Evolutionary conservation across 495 filamentous ascomycete genomes (phyloP).

Genomic region (Staphylotrichum tortipilum): DNA sequence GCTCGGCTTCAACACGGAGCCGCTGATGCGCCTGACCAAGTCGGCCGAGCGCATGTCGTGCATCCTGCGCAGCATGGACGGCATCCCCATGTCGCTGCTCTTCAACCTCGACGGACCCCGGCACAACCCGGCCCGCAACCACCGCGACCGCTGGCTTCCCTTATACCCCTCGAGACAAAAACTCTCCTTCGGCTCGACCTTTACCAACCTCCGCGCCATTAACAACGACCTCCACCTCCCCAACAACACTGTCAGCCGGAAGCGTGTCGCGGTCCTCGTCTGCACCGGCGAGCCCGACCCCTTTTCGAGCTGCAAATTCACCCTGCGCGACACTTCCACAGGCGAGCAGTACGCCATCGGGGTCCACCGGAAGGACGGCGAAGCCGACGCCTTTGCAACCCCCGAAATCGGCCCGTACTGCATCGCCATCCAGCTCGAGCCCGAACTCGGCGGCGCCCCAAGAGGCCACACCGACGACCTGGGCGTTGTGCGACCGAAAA

Average conservation of each 20-base stretch:
- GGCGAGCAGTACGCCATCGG: slow-evolving; percentile 10
- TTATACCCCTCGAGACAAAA: slow-evolving; percentile 13
- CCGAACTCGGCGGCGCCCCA: neutral
- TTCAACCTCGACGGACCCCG: slow-evolving; percentile 13
- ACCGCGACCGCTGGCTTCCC: slow-evolving; percentile 18
- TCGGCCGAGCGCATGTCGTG: slow-evolving; percentile 15
- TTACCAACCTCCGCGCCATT: slow-evolving; percentile 10
- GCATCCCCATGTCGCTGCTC: slow-evolving; percentile 15
- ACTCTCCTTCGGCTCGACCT: slow-evolving; percentile 8
- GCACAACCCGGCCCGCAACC: slow-evolving; percentile 8
- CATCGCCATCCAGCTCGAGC: slow-evolving; percentile 13
- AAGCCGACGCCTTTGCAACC: slow-evolving; percentile 14
- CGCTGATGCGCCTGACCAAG: slow-evolving; percentile 9
- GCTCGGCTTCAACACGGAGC: slow-evolving; percentile 15
- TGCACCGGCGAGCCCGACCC: slow-evolving; percentile 10
- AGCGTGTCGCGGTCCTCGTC: slow-evolving; percentile 12
- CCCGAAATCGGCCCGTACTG: slow-evolving; percentile 15
- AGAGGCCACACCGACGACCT: neutral
- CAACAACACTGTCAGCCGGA: slow-evolving; percentile 17
- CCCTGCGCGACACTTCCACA: neutral
- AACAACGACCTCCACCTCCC: slow-evolving; percentile 14
- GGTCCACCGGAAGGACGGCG: slow-evolving; percentile 12
- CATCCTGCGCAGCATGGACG: slow-evolving; percentile 17
- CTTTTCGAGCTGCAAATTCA: slow-evolving; percentile 10
- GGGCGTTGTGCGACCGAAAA: neutral